Percentiles rank a stretch among this genome's conserved stretches.
Evolutionary conservation across 2,329 filamentous ascomycete genomes (phyloP).

Genomic region (Beauveria sp.): DNA sequence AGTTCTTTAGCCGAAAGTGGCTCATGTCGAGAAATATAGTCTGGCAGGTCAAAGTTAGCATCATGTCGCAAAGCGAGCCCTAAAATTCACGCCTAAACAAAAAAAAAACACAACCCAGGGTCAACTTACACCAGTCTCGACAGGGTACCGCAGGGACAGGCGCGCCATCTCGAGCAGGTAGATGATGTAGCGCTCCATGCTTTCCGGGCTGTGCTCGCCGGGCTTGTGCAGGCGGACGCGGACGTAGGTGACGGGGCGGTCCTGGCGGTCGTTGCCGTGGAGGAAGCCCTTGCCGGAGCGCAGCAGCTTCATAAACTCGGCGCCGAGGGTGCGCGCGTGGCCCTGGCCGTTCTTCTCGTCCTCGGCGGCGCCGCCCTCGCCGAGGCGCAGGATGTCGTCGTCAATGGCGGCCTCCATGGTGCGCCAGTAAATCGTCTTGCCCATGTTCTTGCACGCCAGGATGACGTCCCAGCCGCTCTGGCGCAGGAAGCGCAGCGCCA

Average conservation of each 20-base stretch:
- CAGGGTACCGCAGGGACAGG: constrained; percentile 62
- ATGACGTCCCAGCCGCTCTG: constrained; percentile 86
- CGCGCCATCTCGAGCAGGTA: constrained; percentile 85
- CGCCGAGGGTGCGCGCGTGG: constrained; percentile 52
- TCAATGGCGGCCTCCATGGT: constrained; percentile 72
- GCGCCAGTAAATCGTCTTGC: constrained; percentile 86
- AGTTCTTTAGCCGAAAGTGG: constrained; percentile 77
- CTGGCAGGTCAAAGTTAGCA: constrained; percentile 34
- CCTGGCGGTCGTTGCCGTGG: constrained; percentile 71
- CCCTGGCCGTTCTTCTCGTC: constrained; percentile 47
- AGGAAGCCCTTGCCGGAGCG: constrained; percentile 81
- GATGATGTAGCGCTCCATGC: constrained; percentile 75
- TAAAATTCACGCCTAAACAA: background rate
- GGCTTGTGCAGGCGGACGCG: constrained; percentile 67
- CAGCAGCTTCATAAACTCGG: constrained; percentile 74
- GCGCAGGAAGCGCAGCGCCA: constrained; percentile 68
- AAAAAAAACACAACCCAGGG: background rate
- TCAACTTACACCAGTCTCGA: constrained; percentile 73
- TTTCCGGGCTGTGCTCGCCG: constrained; percentile 68
- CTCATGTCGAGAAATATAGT: constrained; percentile 88
- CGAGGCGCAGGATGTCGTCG: constrained; percentile 66
- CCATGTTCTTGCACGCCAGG: constrained; percentile 78
- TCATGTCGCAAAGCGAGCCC: too few relatives aligned
- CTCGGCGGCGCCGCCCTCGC: constrained; percentile 57
- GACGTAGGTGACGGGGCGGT: constrained; percentile 73